A percentile compares a stretch with the other conserved stretches of the same genome.
phyloP scores from a whole-genome alignment of 2,329 filamentous ascomycete genomes.

The Ascochyta viciae-villosae region DNA sequence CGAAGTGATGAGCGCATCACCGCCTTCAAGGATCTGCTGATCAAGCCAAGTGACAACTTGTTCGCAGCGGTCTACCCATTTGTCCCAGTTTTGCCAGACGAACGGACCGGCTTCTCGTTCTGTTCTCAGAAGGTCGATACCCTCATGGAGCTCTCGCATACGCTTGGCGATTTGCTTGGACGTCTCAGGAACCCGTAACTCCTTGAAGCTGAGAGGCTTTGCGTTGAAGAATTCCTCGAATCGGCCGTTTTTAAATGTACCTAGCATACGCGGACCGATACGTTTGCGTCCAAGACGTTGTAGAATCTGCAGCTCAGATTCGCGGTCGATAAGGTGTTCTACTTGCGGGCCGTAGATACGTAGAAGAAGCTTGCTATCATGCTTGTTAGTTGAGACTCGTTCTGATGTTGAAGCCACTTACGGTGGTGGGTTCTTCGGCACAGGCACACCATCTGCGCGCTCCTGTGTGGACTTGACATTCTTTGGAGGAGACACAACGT shows the following conservation, averaged over 20 bases:
- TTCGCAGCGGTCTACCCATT: conserved; percentile 77
- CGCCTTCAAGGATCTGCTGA: conserved; percentile 60
- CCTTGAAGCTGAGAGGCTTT: conserved; percentile 75
- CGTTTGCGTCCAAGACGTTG: conserved; percentile 86
- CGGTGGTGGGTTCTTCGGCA: conserved; percentile 59
- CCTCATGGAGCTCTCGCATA: conserved; percentile 94
- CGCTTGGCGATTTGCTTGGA: conserved; percentile 95
- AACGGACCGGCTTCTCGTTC: conserved; percentile 81
- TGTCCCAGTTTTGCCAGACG: conserved; percentile 94
- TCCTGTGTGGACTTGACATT: conserved; percentile 58
- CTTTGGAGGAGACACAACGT: conserved; percentile 84
- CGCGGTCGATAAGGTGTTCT: conserved; percentile 92
- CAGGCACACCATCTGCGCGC: conserved; percentile 43
- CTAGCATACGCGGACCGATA: conserved; percentile 88
- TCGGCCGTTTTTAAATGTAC: conserved; percentile 91
- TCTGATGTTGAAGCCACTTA: conserved; percentile 46
- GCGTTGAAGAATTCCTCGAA: conserved; percentile 96
- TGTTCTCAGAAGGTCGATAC: conserved; percentile 80
- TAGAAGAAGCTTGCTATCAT: conserved; percentile 77
- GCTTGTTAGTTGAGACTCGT: conserved; percentile 14
- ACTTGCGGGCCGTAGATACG: conserved; percentile 95
- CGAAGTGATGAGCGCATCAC: conserved; percentile 43
- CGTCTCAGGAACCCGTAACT: conserved; percentile 81
- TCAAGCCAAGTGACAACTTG: conserved; percentile 67
- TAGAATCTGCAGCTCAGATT: conserved; percentile 86